A percentile compares a stretch with the other conserved stretches of the same genome.
These are phyloP conservation scores for Diaporthe velutina DNA, from an alignment of 2,329 filamentous ascomycete species.

Conservation along the genomic window DNA sequence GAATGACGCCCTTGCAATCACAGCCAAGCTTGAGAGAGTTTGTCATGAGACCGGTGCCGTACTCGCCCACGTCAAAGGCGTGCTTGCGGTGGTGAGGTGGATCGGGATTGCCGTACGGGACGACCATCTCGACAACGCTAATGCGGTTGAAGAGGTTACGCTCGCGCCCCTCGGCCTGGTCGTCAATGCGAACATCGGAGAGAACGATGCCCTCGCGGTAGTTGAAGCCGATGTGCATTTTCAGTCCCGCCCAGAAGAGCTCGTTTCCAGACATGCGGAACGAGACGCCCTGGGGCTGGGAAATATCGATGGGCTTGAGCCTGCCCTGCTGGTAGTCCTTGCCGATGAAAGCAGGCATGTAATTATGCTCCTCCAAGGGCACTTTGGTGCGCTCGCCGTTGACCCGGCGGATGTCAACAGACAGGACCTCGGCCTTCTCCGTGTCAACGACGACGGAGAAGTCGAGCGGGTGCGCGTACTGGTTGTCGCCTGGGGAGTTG, in stretches of 20 bases:
- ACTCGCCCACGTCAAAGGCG: constrained; percentile 85
- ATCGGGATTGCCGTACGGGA: constrained; percentile 87
- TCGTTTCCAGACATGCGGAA: constrained; percentile 82
- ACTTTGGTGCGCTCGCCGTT: constrained; percentile 81
- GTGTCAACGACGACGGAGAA: constrained; percentile 94
- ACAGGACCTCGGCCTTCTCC: constrained; percentile 81
- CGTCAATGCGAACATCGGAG: constrained; percentile 90
- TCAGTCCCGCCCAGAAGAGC: constrained; percentile 94
- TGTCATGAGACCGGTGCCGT: constrained; percentile 86
- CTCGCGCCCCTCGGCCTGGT: constrained; percentile 74
- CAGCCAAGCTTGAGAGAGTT: constrained; percentile 82
- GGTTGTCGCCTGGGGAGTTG: constrained; percentile 85
- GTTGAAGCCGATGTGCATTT: constrained; percentile 93
- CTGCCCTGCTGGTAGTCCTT: constrained; percentile 82
- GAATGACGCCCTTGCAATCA: constrained; percentile 90
- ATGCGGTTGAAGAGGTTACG: constrained; percentile 89
- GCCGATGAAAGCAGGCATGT: constrained; percentile 74
- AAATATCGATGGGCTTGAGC: constrained; percentile 82
- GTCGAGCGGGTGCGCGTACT: constrained; percentile 92
- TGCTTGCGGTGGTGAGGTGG: constrained; percentile 85
- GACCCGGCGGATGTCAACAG: constrained; percentile 85
- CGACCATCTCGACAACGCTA: constrained; percentile 93
- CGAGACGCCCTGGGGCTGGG: constrained; percentile 85
- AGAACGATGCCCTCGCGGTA: constrained; percentile 92
- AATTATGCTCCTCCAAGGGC: constrained; percentile 83